These are phyloP conservation scores for Aspergillus sparsus DNA, from an alignment of 495 filamentous ascomycete genomes.

Conservation along the genomic window DNA sequence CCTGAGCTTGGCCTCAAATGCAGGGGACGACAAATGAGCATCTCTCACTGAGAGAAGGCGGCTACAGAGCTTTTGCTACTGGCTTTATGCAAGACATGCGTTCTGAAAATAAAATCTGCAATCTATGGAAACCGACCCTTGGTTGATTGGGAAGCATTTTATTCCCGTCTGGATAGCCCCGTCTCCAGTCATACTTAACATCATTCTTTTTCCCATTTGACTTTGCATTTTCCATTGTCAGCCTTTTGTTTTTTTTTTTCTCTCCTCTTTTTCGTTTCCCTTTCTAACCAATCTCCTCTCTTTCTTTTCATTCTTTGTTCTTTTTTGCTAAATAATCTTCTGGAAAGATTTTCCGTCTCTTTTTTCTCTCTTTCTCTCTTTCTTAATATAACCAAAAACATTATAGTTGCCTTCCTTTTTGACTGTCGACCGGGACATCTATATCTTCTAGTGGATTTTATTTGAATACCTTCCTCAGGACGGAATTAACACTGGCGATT, in stretches of 20 bases:
- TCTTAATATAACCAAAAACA: too few species aligned
- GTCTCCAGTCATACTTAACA: neutral
- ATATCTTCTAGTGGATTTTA: too few species aligned
- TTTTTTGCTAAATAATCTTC: conserved; percentile 15
- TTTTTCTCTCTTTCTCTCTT: neutral
- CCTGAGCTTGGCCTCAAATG: neutral
- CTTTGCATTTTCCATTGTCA: neutral
- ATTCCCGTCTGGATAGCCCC: neutral
- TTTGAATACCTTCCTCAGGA: neutral
- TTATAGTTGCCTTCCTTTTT: conserved; percentile 8
- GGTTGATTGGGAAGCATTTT: neutral
- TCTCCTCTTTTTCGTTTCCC: neutral
- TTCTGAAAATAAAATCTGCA: conserved; percentile 9
- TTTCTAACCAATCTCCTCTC: conserved; percentile 5
- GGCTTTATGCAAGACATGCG: conserved; percentile 16
- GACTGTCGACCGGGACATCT: too few species aligned
- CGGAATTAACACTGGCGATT: neutral
- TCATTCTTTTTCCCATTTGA: neutral
- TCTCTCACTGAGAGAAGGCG: conserved; percentile 6
- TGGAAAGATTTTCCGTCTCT: conserved; percentile 21
- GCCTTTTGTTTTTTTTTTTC: neutral
- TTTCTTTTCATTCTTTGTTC: conserved; percentile 11
- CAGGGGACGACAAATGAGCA: conserved; percentile 10
- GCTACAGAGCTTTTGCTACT: conserved; percentile 17
- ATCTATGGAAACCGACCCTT: conserved; percentile 10